These are phyloP conservation scores for Penicillium robsamsonii DNA, from an alignment of 495 filamentous ascomycete species.

Conservation along the genomic window DNA sequence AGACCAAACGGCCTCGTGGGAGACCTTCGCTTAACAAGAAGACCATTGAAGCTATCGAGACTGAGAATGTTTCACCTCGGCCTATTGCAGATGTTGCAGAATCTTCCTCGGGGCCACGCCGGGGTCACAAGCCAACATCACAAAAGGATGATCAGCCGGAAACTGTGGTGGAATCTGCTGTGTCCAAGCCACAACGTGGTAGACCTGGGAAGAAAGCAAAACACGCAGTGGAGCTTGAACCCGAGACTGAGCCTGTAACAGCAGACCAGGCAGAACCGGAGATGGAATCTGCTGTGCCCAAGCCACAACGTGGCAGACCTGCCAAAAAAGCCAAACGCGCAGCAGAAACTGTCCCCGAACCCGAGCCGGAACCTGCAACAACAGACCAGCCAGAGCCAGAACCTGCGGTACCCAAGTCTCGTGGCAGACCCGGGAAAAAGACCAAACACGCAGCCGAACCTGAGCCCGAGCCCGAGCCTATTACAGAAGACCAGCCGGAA, in stretches of 20 bases:
- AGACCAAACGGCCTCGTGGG: constrained; percentile 14
- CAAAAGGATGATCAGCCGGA: constrained; percentile 13
- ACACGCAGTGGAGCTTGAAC: constrained; percentile 1
- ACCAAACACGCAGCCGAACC: constrained; percentile 3
- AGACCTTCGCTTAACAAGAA: constrained; percentile 11
- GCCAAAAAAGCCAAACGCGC: constrained; percentile 2
- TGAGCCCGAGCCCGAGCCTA: constrained; percentile 10
- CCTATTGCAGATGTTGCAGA: constrained; percentile 7
- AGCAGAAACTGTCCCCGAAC: constrained; percentile 10
- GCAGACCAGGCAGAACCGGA: neutral
- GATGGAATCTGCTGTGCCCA: neutral
- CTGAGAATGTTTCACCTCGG: neutral
- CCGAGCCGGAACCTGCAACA: neutral
- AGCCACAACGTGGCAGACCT: constrained; percentile 9
- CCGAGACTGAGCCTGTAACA: neutral
- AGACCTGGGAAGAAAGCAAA: constrained; percentile 7
- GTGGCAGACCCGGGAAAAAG: constrained; percentile 7
- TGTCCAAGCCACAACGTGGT: constrained; percentile 10
- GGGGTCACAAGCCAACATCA: constrained; percentile 8
- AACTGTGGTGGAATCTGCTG: constrained; percentile 10
- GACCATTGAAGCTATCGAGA: neutral
- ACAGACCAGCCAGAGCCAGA: neutral
- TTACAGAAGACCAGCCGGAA: no score
- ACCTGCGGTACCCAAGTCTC: neutral
- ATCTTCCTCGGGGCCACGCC: constrained; percentile 5